These are phyloP conservation scores for Aspergillus tubingensis DNA, from an alignment of 2,329 filamentous ascomycete genomes.

Conservation along the genomic window DNA sequence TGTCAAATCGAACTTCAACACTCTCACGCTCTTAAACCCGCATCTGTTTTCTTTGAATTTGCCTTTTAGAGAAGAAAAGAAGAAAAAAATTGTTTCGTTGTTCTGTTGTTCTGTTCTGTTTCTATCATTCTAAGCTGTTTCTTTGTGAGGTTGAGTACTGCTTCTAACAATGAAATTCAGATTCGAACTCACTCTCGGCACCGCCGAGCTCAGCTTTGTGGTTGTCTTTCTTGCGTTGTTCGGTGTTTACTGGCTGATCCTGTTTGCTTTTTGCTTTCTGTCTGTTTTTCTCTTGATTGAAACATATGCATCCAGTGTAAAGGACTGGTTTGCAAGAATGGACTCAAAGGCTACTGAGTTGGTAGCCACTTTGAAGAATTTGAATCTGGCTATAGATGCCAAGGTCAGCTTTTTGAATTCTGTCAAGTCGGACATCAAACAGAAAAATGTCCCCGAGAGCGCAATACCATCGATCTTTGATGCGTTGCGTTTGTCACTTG, in stretches of 20 bases:
- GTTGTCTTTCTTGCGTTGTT: constrained; percentile 14
- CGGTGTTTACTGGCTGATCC: constrained; percentile 1
- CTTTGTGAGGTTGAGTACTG: no score
- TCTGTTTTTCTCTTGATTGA: constrained; percentile 15
- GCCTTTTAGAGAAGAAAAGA: not conserved
- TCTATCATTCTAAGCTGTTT: not conserved
- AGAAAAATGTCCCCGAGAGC: constrained; percentile 79
- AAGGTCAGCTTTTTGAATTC: constrained; percentile 71
- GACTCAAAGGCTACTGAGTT: constrained; percentile 59
- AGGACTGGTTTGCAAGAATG: constrained; percentile 43
- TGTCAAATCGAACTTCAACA: no score
- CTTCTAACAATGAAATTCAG: not conserved
- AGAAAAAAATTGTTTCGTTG: not conserved
- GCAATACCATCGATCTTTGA: constrained; percentile 77
- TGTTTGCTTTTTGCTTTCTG: constrained; percentile 12
- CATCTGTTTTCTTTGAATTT: no score
- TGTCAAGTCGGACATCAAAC: constrained; percentile 87
- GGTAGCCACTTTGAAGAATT: constrained; percentile 58
- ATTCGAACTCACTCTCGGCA: no score
- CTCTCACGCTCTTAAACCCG: no score
- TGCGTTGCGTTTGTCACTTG: constrained; percentile 72
- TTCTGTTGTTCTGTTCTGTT: no score
- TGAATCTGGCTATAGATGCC: constrained; percentile 67
- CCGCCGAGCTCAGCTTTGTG: not conserved
- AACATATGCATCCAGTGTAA: no score